Conservation (phyloP, 2,329 filamentous ascomycete genomes). For the Metarhizium brunneum region DNA sequence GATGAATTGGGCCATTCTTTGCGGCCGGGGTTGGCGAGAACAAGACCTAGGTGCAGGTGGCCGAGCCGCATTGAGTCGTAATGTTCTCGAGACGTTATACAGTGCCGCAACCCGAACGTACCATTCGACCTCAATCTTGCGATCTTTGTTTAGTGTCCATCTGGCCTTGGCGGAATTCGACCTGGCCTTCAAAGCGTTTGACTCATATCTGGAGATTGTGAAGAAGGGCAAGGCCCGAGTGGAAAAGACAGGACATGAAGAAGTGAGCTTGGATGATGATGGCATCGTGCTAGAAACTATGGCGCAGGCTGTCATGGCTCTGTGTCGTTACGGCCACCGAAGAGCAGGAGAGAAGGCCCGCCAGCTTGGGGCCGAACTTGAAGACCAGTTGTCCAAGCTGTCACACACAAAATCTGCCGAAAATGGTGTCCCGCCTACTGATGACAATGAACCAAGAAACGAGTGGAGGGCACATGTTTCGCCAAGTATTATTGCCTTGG, state of each 20-base stretch:
- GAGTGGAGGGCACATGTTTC: slow-evolving; percentile 39
- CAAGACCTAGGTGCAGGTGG: slow-evolving; percentile 74
- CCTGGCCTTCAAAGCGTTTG: slow-evolving; percentile 79
- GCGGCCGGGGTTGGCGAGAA: slow-evolving; percentile 71
- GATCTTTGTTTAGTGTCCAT: slow-evolving; percentile 82
- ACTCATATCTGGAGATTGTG: slow-evolving; percentile 85
- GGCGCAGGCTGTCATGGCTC: slow-evolving; percentile 66
- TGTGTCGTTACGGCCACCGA: slow-evolving; percentile 72
- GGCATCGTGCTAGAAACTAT: slow-evolving; percentile 68
- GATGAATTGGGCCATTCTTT: slow-evolving; percentile 76
- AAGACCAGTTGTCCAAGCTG: slow-evolving; percentile 63
- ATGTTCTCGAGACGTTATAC: slow-evolving; percentile 81
- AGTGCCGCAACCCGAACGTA: slow-evolving; percentile 87
- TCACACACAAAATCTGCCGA: slow-evolving; percentile 22
- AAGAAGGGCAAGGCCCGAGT: slow-evolving; percentile 76
- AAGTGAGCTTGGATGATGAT: slow-evolving; percentile 69
- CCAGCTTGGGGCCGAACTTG: slow-evolving; percentile 59
- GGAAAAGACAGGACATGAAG: slow-evolving; percentile 64
- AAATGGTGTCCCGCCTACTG: slow-evolving; percentile 17
- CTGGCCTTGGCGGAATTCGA: slow-evolving; percentile 85
- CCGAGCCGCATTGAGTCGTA: slow-evolving; percentile 63
- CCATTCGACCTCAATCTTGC: slow-evolving; percentile 82
- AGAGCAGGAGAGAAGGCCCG: slow-evolving; percentile 72
- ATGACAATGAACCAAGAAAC: slow-evolving; percentile 18
- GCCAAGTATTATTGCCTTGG: slow-evolving; percentile 53